Conservation (phyloP, 441 rosid species). For the Syzygium malaccense region DNA sequence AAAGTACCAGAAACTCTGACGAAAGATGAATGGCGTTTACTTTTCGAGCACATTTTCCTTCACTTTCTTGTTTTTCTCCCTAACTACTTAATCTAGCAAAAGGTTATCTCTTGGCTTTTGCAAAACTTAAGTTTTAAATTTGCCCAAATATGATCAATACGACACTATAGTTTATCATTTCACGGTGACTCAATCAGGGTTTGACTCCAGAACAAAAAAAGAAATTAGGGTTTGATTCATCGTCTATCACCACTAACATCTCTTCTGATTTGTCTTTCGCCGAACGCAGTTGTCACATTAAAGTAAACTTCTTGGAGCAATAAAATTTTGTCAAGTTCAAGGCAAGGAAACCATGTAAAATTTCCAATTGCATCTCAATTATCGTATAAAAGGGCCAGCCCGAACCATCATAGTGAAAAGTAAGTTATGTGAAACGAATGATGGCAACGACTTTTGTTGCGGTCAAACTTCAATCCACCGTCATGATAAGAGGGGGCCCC, state of each 20-base stretch:
- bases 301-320: not conserved
- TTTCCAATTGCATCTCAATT: not conserved
- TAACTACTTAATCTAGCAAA: not conserved
- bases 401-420: not conserved
- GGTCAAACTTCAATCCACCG: constrained; percentile 8
- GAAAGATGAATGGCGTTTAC: not conserved
- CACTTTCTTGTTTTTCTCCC: not conserved
- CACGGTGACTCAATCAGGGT: not conserved
- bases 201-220: too few species aligned
- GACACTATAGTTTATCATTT: not conserved
- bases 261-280: not conserved
- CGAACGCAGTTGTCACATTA: not conserved
- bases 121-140: not conserved
- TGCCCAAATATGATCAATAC: not conserved
- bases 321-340: not conserved
- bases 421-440: not conserved
- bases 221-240: not conserved
- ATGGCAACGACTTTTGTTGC: not conserved
- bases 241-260: not conserved
- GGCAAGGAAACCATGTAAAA: not conserved
- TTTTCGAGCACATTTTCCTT: not conserved
- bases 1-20: not conserved
- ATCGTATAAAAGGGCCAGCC: not conserved
- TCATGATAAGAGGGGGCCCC: not conserved
- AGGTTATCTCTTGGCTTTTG: not conserved